Evolutionary conservation across 208 protist genomes (phyloP).

Genomic region (Leishmania amazonensis): DNA sequence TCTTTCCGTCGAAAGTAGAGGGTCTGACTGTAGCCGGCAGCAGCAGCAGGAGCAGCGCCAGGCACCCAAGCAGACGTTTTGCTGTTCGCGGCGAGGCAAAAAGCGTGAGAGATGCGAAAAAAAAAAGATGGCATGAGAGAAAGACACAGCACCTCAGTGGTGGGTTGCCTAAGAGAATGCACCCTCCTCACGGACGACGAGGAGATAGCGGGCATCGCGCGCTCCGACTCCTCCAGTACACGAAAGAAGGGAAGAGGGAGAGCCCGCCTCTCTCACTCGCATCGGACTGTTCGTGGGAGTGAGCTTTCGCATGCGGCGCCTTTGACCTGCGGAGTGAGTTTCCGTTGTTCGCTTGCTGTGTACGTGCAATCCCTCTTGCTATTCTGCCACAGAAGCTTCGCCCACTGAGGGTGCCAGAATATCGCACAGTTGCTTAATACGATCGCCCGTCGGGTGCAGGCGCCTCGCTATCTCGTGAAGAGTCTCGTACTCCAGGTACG

Average conservation of each 20-base stretch:
- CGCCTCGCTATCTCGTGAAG: constrained; percentile 35
- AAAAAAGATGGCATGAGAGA: background rate
- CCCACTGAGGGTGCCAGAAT: constrained; percentile 31
- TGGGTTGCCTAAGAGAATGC: background rate
- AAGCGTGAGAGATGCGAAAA: background rate
- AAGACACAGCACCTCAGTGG: background rate
- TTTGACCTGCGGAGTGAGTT: background rate
- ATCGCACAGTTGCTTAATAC: constrained; percentile 25
- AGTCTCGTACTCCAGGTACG: constrained; percentile 54
- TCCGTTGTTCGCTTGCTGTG: background rate
- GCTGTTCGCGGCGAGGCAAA: background rate
- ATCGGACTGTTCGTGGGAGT: background rate
- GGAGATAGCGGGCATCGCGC: background rate
- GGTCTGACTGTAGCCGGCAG: background rate
- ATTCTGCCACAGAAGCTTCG: background rate
- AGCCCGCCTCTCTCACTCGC: background rate
- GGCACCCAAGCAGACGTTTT: background rate
- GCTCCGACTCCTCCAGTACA: background rate
- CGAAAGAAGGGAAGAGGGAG: background rate
- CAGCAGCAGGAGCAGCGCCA: background rate
- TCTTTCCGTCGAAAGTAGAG: background rate
- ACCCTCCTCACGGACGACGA: background rate
- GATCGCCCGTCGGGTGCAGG: constrained; percentile 15
- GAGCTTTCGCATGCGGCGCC: background rate
- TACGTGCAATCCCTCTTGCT: background rate